These are phyloP conservation scores for Isatis tinctoria DNA, from an alignment of 345 rosid species.

Conservation along the genomic window DNA sequence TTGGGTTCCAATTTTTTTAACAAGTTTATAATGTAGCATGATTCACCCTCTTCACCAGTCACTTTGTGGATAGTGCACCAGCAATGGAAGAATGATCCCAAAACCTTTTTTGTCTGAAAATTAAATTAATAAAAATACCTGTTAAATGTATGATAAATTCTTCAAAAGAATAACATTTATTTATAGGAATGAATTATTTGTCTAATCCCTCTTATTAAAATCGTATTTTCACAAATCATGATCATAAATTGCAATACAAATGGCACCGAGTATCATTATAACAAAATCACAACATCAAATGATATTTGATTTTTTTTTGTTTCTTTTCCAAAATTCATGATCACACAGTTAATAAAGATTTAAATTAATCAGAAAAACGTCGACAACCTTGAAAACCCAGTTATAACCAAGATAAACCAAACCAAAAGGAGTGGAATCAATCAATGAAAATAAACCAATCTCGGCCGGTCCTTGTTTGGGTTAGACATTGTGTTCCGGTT, in stretches of 20 bases:
- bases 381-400: neutral
- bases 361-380: too few relatives aligned
- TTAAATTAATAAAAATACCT: too few relatives aligned
- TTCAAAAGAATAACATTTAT: neutral
- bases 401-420: neutral
- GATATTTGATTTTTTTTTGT: neutral
- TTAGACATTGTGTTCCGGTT: slow-evolving; percentile 5
- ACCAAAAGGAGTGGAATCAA: neutral
- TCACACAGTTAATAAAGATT: neutral
- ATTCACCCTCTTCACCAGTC: neutral
- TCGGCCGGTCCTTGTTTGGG: slow-evolving; percentile 12
- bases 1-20: neutral
- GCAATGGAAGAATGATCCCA: neutral
- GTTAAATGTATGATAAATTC: too few relatives aligned
- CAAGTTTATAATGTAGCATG: neutral
- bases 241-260: neutral
- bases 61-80: neutral
- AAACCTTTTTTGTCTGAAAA: neutral
- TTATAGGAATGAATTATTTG: neutral
- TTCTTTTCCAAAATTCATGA: neutral
- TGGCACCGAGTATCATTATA: neutral
- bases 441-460: neutral
- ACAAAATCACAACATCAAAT: neutral
- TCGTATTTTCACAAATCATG: neutral
- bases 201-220: neutral